Evolutionary conservation across 2,329 filamentous ascomycete species (phyloP).

Genomic region (Arthrinium phaeospermum): DNA sequence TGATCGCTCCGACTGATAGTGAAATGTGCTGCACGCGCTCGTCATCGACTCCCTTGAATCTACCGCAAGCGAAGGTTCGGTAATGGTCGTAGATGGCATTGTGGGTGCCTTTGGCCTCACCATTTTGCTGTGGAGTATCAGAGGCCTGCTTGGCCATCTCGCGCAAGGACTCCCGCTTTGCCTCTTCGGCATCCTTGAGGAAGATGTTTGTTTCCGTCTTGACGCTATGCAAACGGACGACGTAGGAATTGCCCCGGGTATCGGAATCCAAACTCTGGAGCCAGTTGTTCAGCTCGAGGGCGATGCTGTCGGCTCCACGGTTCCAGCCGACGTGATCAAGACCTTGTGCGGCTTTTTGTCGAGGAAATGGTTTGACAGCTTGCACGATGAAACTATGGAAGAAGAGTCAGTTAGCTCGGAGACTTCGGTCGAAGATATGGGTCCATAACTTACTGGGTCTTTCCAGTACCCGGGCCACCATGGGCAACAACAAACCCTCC

Average conservation of each 20-base stretch:
- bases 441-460: conserved; percentile 23
- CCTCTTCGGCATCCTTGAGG: neutral
- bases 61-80: conserved; percentile 3
- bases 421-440: too few species aligned
- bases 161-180: neutral
- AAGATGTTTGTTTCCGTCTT: conserved; percentile 10
- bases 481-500: conserved; percentile 18
- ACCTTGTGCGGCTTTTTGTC: neutral
- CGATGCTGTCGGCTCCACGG: conserved; percentile 8
- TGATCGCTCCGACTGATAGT: neutral
- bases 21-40: conserved; percentile 15
- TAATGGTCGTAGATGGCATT: neutral
- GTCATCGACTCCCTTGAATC: conserved; percentile 10
- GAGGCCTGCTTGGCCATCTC: neutral
- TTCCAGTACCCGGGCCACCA: conserved; percentile 18
- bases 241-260: neutral
- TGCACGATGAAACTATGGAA: neutral
- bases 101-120: neutral
- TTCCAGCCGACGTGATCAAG: conserved; percentile 20
- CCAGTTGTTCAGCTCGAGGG: neutral
- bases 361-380: conserved; percentile 18
- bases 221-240: neutral
- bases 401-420: too few species aligned
- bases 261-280: neutral
- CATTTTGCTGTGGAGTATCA: neutral